Conservation (phyloP, 441 rosid species). For the Lepidium campestre region DNA sequence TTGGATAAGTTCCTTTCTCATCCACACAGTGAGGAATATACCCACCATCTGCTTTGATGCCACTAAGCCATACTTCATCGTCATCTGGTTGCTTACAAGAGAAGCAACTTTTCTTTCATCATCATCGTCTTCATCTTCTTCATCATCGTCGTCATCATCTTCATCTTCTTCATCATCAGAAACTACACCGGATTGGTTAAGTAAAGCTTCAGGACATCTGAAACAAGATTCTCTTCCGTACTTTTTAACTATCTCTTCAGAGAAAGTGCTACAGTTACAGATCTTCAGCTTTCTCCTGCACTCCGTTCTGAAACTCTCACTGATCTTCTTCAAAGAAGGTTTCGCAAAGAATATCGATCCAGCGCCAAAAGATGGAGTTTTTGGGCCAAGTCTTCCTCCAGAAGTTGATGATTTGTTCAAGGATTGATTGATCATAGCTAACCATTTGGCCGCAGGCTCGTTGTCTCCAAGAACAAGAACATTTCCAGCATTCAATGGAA, state of each 20-base stretch:
- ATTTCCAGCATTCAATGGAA: conserved; percentile 55
- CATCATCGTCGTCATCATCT: conserved; percentile 24
- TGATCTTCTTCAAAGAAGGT: conserved; percentile 57
- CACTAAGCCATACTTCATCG: conserved; percentile 51
- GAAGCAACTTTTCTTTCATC: conserved; percentile 31
- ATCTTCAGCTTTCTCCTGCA: conserved; percentile 48
- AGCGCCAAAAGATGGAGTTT: conserved; percentile 33
- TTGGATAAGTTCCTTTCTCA: conserved; percentile 58
- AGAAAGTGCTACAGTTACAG: conserved; percentile 44
- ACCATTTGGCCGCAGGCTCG: conserved; percentile 50
- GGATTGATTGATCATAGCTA: conserved; percentile 36
- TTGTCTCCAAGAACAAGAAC: conserved; percentile 52
- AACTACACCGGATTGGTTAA: conserved; percentile 45
- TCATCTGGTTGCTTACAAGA: conserved; percentile 26
- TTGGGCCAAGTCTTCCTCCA: conserved; percentile 21
- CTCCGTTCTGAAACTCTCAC: conserved; percentile 53
- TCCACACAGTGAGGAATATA: conserved; percentile 66
- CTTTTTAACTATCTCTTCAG: conserved; percentile 42
- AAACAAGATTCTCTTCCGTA: conserved; percentile 56
- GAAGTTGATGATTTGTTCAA: conserved; percentile 32
- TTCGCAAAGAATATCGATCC: conserved; percentile 50
- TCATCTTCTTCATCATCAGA: conserved; percentile 60
- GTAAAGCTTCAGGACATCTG: conserved; percentile 45
- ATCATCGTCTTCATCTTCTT: conserved; percentile 16
- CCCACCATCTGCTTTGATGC: conserved; percentile 80